Conservation (phyloP, 768 basidiomycete genomes). For the Galerina sulciceps region DNA sequence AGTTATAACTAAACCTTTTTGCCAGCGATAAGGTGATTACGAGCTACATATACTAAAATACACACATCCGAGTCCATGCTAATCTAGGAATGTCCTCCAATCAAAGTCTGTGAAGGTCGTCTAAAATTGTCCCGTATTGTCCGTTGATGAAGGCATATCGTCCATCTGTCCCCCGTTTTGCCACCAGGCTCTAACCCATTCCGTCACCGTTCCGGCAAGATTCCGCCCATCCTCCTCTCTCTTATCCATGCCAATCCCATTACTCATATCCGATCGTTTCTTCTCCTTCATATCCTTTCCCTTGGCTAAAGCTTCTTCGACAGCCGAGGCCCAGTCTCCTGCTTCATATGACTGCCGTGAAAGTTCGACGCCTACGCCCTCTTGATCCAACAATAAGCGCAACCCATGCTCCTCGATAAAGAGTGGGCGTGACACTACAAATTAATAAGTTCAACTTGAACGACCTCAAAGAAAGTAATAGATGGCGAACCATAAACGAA, state of each 20-base stretch:
- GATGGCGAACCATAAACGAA: constrained; percentile 70
- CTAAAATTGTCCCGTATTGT: neutral
- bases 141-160: neutral
- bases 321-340: constrained; percentile 71
- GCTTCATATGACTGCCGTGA: constrained; percentile 65
- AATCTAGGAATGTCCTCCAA: neutral
- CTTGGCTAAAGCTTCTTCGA: constrained; percentile 59
- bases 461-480: neutral
- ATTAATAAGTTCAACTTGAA: constrained; percentile 1
- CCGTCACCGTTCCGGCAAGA: constrained; percentile 52
- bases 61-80: neutral
- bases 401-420: constrained; percentile 85
- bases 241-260: constrained; percentile 38
- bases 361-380: constrained; percentile 75
- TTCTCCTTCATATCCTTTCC: constrained; percentile 51
- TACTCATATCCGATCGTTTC: constrained; percentile 46
- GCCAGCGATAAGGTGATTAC: neutral
- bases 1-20: no score
- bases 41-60: neutral
- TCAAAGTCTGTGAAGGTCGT: neutral
- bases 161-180: neutral
- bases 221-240: constrained; percentile 45
- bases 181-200: constrained; percentile 53
- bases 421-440: constrained; percentile 71
- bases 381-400: constrained; percentile 59